Conservation (phyloP, 2,329 filamentous ascomycete species). For the Fusarium tupiense region DNA sequence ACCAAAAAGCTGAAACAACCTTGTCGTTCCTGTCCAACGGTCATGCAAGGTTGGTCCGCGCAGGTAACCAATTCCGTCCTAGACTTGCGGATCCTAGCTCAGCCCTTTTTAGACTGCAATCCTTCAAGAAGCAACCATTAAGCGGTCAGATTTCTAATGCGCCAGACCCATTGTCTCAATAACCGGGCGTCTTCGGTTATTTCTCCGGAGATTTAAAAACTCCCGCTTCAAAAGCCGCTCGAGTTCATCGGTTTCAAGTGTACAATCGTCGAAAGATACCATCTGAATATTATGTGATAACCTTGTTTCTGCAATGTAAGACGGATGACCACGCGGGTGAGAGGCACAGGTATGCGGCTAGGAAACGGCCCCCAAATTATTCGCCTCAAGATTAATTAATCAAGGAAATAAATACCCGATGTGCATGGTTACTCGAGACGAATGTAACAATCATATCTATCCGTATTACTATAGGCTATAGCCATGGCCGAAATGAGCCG, state of each 20-base stretch:
- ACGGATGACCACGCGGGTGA: not conserved
- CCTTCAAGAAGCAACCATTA: not conserved
- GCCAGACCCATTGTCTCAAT: not conserved
- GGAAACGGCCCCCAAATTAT: not conserved
- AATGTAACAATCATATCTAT: not conserved
- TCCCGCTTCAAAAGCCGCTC: not conserved
- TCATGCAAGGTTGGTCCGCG: not conserved
- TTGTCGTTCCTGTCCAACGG: not conserved
- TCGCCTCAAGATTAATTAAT: not conserved
- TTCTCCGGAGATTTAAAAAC: not conserved
- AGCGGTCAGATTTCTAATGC: not conserved
- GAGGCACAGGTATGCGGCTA: not conserved
- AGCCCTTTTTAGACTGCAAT: not conserved
- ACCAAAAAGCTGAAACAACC: not conserved
- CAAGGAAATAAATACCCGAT: not conserved
- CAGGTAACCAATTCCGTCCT: not conserved
- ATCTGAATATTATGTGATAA: not conserved
- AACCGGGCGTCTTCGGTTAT: not conserved
- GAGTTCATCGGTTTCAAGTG: not conserved
- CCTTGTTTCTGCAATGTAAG: not conserved
- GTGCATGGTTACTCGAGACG: not conserved
- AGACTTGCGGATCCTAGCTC: not conserved
- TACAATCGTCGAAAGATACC: not conserved
- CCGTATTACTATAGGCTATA: too few relatives aligned
- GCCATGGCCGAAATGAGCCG: fast-evolving